Base-by-base conservation (phyloP, 1,284 basidiomycete species). In the Mycosarcoma maydis region DNA sequence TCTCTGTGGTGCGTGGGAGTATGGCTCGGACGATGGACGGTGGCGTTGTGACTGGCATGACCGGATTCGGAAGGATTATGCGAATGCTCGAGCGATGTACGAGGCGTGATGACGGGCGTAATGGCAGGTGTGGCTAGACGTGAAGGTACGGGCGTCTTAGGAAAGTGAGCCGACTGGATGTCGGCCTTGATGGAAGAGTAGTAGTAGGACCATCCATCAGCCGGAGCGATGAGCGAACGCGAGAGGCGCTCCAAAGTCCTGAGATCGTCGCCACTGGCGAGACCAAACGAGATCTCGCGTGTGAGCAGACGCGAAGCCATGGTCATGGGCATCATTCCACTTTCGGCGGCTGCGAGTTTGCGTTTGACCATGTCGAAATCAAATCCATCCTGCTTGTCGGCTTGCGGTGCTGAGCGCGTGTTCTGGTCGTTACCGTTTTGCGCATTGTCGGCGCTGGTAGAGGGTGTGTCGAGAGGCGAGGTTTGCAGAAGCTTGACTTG, bases 131-230 rank as follows among this genome's bases (percentile, higher is more conserved):
- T 73, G 0, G 61, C 53, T 0, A 65, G 53, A 16, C 38, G 59
- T 8, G 71, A 68, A 4, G 57, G 65, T n/a, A 67, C 53, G 3
- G 73, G 73, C 13, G 73, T 67, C 23, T 51, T 64, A 9, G 65
- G 66, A 29, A 76, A 73, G 51, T 74, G 70, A 0, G 54, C 55
- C 1, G 49, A 55, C 5, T 50, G 45, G 19, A 78, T 51, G 44
- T 78, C 76, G 7, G 61, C 53, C 27, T 68, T 47, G 48, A 78
- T 71, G 22, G 70, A 59, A 20, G 51, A 59, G 53, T 80, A 82
- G 77, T 90, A 91, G 46, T 87, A 83, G 6, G 83, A 83, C 85
- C 90, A 85, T 8, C 90, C 90, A 64, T 89, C 85, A 6, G 87
- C 86, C 7, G 88, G 84, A 13, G 86, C 86, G 7, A 80, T 50